A percentile compares a stretch with the other conserved stretches of the same genome.
These are phyloP conservation scores for Phlebiopsis flavidoalba DNA, from an alignment of 768 basidiomycete species.

Conservation along the genomic window DNA sequence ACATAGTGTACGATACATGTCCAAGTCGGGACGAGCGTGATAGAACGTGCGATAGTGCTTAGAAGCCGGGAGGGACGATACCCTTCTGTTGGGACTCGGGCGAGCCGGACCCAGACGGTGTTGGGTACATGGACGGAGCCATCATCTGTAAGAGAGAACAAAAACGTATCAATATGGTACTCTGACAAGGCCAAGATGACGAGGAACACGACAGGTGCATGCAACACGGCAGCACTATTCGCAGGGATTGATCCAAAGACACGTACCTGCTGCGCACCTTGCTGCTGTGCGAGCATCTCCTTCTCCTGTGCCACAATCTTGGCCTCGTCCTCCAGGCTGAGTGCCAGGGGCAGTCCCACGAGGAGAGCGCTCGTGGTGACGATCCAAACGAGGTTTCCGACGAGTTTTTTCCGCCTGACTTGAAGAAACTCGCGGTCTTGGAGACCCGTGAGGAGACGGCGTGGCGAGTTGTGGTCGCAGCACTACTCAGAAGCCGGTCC, in stretches of 20 bases:
- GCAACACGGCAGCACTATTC: background rate
- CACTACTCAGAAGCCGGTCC: background rate
- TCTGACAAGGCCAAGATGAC: background rate
- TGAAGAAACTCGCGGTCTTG: slow-evolving; percentile 58
- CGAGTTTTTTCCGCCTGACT: slow-evolving; percentile 62
- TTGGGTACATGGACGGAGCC: slow-evolving; percentile 55
- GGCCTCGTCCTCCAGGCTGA: slow-evolving; percentile 94
- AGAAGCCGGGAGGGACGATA: slow-evolving; percentile 85
- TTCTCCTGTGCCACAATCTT: slow-evolving; percentile 92
- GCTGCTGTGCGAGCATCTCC: slow-evolving; percentile 89
- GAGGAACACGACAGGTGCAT: background rate
- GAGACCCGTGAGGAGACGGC: slow-evolving; percentile 57
- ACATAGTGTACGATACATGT: slow-evolving; percentile 16
- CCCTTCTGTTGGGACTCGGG: slow-evolving; percentile 38
- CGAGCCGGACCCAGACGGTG: slow-evolving; percentile 36
- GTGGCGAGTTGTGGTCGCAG: slow-evolving; percentile 66
- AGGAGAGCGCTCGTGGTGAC: slow-evolving; percentile 91
- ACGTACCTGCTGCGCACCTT: slow-evolving; percentile 85
- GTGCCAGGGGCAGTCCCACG: slow-evolving; percentile 88
- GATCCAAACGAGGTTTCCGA: slow-evolving; percentile 91
- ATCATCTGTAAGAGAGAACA: slow-evolving; percentile 56
- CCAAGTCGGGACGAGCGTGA: slow-evolving; percentile 1
- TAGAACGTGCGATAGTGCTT: slow-evolving; percentile 20
- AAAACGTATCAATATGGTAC: slow-evolving; percentile 5
- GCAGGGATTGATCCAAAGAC: slow-evolving; percentile 1